These are phyloP conservation scores for Pseudocercospora fijiensis DNA, from an alignment of 2,329 filamentous ascomycete genomes.

Conservation along the genomic window DNA sequence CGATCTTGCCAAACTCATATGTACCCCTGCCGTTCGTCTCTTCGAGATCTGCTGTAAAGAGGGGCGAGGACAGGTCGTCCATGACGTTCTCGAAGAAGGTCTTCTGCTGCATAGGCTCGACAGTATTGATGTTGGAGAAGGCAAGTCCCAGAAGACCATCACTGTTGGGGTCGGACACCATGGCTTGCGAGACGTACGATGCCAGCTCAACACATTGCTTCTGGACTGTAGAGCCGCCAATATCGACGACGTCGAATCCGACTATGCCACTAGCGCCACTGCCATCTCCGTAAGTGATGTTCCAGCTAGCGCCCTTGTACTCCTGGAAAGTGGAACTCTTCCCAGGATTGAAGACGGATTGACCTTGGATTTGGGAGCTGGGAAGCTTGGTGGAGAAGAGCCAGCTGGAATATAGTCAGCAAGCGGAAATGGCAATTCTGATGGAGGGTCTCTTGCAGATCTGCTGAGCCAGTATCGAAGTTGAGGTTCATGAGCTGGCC, in stretches of 20 bases:
- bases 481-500: constrained; percentile 67
- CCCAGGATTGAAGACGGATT: constrained; percentile 56
- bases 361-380: constrained; percentile 47
- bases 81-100: constrained; percentile 74
- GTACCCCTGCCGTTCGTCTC: constrained; percentile 54
- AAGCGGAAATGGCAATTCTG: background rate
- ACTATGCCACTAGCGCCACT: constrained; percentile 64
- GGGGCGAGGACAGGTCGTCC: constrained; percentile 58
- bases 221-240: constrained; percentile 63
- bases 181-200: constrained; percentile 57
- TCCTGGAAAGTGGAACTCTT: constrained; percentile 54
- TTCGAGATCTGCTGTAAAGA: constrained; percentile 70
- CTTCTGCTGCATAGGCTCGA: constrained; percentile 55
- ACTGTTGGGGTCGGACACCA: constrained; percentile 59
- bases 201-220: constrained; percentile 68
- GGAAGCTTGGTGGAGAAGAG: constrained; percentile 65
- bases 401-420: constrained; percentile 52
- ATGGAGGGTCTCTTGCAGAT: constrained; percentile 53
- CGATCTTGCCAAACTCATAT: constrained; percentile 74
- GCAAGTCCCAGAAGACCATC: constrained; percentile 70
- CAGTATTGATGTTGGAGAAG: constrained; percentile 64
- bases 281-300: constrained; percentile 68
- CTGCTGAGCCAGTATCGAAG: constrained; percentile 74
- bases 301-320: constrained; percentile 56
- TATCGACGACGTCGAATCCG: constrained; percentile 65